phyloP scores from a whole-genome alignment of 2,329 filamentous ascomycete genomes.

The Westerdykella aurantiaca region DNA sequence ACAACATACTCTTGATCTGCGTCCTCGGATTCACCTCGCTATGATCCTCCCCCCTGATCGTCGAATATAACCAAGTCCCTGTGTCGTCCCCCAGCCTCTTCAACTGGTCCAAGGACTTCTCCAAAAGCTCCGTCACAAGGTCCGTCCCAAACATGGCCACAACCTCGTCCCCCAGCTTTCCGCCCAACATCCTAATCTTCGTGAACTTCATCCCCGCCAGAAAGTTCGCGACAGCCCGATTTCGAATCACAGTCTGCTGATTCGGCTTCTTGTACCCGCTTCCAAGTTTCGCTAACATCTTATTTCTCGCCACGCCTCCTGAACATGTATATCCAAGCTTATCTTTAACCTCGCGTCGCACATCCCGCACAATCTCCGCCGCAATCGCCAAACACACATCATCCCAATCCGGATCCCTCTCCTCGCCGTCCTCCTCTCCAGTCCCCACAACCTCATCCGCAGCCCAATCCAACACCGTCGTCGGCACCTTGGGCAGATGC shows the following conservation, averaged over 20 bases:
- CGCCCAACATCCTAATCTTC: conserved; percentile 90
- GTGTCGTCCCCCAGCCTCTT: conserved; percentile 76
- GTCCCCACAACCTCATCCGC: conserved; percentile 77
- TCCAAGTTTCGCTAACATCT: conserved; percentile 91
- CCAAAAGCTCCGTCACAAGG: conserved; percentile 66
- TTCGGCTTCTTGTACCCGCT: conserved; percentile 91
- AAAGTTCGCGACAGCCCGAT: conserved; percentile 73
- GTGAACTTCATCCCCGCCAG: conserved; percentile 83
- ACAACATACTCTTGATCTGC: conserved; percentile 95
- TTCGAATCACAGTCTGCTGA: conserved; percentile 87
- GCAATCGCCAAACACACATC: conserved; percentile 82
- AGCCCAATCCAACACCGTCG: conserved; percentile 73
- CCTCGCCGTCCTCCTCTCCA: conserved; percentile 65
- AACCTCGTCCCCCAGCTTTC: conserved; percentile 86
- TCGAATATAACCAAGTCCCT: conserved; percentile 77
- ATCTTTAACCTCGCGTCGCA: conserved; percentile 64
- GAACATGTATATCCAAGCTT: conserved; percentile 85
- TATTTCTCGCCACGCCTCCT: conserved; percentile 81
- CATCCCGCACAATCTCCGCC: conserved; percentile 76
- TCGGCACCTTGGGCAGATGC: conserved; percentile 65
- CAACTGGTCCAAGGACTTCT: conserved; percentile 68
- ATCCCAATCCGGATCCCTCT: conserved; percentile 89
- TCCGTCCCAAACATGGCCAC: conserved; percentile 77
- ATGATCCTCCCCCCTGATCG: conserved; percentile 76
- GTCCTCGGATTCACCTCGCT: conserved; percentile 88